These are phyloP conservation scores for Lepidium sativum DNA, from an alignment of 345 rosid species.

Conservation along the genomic window DNA sequence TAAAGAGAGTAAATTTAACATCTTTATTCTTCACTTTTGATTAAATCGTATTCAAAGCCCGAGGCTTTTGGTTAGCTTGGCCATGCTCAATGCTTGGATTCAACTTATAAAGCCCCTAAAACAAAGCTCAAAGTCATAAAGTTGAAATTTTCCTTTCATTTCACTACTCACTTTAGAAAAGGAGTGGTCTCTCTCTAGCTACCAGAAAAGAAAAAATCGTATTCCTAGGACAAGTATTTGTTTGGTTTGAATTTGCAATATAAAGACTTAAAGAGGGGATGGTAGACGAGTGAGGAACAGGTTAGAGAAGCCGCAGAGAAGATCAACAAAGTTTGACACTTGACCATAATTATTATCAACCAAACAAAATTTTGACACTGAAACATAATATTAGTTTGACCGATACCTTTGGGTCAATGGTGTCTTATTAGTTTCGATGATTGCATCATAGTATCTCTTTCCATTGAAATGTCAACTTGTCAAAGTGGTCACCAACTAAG, in stretches of 20 bases:
- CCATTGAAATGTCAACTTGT: constrained; percentile 4
- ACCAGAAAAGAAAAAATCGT: too few species aligned
- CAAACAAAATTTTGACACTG: too few species aligned
- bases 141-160: too few species aligned
- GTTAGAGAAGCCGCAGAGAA: constrained; percentile 15
- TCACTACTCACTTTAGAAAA: too few species aligned
- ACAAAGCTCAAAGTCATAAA: too few species aligned
- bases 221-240: too few species aligned
- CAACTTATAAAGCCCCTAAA: not conserved
- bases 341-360: not conserved
- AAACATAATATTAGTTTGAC: too few species aligned
- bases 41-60: not conserved
- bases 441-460: not conserved
- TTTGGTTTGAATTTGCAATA: too few species aligned
- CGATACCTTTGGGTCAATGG: not conserved
- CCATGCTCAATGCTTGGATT: not conserved
- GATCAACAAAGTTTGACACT: constrained; percentile 40
- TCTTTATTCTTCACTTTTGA: not conserved
- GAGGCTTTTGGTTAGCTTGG: not conserved
- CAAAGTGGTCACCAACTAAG: constrained; percentile 13
- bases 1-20: not conserved
- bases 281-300: constrained; percentile 44
- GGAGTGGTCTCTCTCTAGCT: too few species aligned
- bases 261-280: too few species aligned
- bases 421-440: not conserved